Conservation (phyloP, 768 basidiomycete species). For the Dentipellis sp. region DNA sequence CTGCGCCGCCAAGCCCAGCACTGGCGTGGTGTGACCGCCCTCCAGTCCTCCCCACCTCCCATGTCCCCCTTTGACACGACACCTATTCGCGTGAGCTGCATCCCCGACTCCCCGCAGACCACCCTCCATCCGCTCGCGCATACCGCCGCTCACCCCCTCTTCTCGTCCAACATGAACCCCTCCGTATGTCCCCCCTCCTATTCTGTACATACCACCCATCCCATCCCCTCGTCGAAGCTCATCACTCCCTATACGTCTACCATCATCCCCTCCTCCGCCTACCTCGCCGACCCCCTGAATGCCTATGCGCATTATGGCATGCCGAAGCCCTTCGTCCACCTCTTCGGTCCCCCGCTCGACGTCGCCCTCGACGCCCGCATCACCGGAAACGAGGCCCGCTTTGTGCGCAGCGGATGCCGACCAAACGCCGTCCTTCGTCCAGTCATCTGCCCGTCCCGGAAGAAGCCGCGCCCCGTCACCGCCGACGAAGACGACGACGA, state of each 20-base stretch:
- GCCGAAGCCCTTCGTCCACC: slow-evolving; percentile 77
- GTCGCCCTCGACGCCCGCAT: slow-evolving; percentile 75
- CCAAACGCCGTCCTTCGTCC: slow-evolving; percentile 39
- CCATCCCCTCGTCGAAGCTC: slow-evolving; percentile 44
- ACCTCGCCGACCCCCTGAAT: slow-evolving; percentile 75
- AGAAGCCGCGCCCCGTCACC: slow-evolving; percentile 7
- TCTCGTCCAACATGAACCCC: slow-evolving; percentile 29
- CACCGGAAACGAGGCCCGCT: slow-evolving; percentile 54
- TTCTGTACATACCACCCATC: slow-evolving; percentile 51
- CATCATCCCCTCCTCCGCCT: slow-evolving; percentile 56
- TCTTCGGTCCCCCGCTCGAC: slow-evolving; percentile 68
- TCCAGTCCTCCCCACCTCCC: slow-evolving; percentile 25
- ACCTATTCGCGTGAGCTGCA: slow-evolving; percentile 24
- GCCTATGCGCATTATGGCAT: slow-evolving; percentile 78
- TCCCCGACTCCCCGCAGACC: slow-evolving; percentile 19
- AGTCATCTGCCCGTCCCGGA: slow-evolving; percentile 26
- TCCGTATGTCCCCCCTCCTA: slow-evolving; percentile 49
- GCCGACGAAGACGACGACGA: slow-evolving; percentile 19
- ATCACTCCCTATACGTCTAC: slow-evolving; percentile 58
- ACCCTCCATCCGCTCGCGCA: slow-evolving; percentile 23
- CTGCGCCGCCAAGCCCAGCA: slow-evolving; percentile 50
- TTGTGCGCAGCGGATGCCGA: slow-evolving; percentile 51
- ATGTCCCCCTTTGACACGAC: slow-evolving; percentile 23
- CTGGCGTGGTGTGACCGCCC: slow-evolving; percentile 64
- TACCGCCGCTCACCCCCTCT: slow-evolving; percentile 24